Base-by-base conservation (phyloP, 2,329 filamentous ascomycete species). In the Erysiphe neolycopersici region DNA sequence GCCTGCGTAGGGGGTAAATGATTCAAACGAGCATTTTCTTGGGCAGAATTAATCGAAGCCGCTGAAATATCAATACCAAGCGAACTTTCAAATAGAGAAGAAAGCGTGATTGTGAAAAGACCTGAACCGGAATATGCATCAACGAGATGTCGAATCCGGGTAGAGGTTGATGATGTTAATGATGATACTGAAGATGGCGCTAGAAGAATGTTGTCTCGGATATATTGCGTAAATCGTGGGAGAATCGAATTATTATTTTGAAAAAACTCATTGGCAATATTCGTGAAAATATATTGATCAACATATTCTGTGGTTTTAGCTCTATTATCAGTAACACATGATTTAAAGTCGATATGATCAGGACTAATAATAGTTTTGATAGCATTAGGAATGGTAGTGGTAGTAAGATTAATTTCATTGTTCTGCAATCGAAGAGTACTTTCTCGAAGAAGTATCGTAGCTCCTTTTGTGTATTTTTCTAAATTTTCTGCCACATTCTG, bases 201-300 rank as follows among this genome's bases (percentile, higher is more conserved):
- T 0, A 74, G 76, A 1, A 85, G 65, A 54, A 87, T 79, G 59
- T 79, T 71, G 33, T 79, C 67, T 48, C 83, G 79, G 57, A 95
- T 81, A 64, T 91, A 93, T 50, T 73, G 68, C 13, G 84, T 92
- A 61, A 95, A 92, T 14, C 65, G 62, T 29, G 81, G 74, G 19
- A 98, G 76, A 61, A 98, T 95, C 44, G 84, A 91, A 66, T 95
- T 95, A 69, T 98, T 98, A 68, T 98, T 98, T 58, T 98, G 89
- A 71, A 98, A 98, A 65, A 98, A 98, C 43, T 82, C 75, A 47
- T 85, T 85, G 11, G 89, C 89, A 2, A 80, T 82, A 63, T 92
- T 95, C 58, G 76, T 76, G 63, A 98, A 93, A 55, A 76, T 65
- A 63, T 79, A 89, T 32, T 53, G 48, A 55, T 78, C 82, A 48